These are phyloP conservation scores for Daucus carota DNA, from an alignment of 129 eudicot species.

Conservation along the genomic window DH1_v3.0 NC_030381.2:34684001-34684500, in stretches of 20 bases:
- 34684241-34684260: background rate
- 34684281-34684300: too few relatives aligned
- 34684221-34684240: background rate
- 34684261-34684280: too few relatives aligned
- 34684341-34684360: too few relatives aligned
- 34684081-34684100: conserved; percentile 1
- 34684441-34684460: too few relatives aligned
- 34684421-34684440: too few relatives aligned
- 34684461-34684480: too few relatives aligned
- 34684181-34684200: background rate
- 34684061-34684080: background rate
- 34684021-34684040: background rate
- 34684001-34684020: background rate
- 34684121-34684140: background rate
- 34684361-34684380: too few relatives aligned
- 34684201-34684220: background rate
- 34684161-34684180: background rate
- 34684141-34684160: background rate
- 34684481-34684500: too few relatives aligned
- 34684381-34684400: too few relatives aligned
- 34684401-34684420: too few relatives aligned
- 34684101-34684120: background rate
- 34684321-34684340: too few relatives aligned
- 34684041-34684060: background rate
- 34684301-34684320: too few relatives aligned